Conservation (phyloP, 495 filamentous ascomycete genomes). For the Thermothielavioides terrestris region DNA sequence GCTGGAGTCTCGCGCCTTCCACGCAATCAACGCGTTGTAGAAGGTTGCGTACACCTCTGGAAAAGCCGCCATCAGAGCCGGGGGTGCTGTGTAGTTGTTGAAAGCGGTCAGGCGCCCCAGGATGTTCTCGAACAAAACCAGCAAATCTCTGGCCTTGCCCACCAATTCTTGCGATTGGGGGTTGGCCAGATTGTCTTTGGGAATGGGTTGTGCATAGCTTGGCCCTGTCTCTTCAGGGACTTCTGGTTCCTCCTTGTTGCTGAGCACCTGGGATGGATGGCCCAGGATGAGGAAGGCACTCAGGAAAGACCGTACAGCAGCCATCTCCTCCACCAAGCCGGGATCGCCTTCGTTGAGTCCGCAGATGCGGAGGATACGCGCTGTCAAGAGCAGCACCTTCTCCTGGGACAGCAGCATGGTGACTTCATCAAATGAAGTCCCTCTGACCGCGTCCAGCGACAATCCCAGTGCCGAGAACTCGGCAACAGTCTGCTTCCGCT, state of each 20-base stretch:
- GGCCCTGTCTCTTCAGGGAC: constrained; percentile 62
- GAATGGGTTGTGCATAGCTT: constrained; percentile 37
- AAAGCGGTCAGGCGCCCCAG: constrained; percentile 45
- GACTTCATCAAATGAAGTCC: constrained; percentile 75
- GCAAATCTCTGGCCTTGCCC: constrained; percentile 74
- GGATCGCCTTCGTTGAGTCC: constrained; percentile 62
- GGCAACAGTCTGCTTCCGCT: constrained; percentile 50
- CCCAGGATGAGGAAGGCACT: constrained; percentile 89
- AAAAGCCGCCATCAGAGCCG: constrained; percentile 51
- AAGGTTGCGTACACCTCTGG: constrained; percentile 71
- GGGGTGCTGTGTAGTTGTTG: constrained; percentile 50
- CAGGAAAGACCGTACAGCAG: constrained; percentile 79
- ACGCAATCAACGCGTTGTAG: constrained; percentile 84
- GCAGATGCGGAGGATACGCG: constrained; percentile 65
- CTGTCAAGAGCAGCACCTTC: constrained; percentile 58
- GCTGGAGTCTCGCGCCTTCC: constrained; percentile 87
- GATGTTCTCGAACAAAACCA: constrained; percentile 74
- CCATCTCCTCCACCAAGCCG: constrained; percentile 62
- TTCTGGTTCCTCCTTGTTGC: constrained; percentile 63
- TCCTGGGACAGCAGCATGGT: constrained; percentile 68
- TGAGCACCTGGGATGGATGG: constrained; percentile 84
- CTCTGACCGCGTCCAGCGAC: constrained; percentile 62
- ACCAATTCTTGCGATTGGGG: constrained; percentile 67
- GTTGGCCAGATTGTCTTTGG: constrained; percentile 46
- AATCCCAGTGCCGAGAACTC: constrained; percentile 63